These are phyloP conservation scores for Collybia nuda DNA, from an alignment of 768 basidiomycete genomes.

Conservation along the genomic window DNA sequence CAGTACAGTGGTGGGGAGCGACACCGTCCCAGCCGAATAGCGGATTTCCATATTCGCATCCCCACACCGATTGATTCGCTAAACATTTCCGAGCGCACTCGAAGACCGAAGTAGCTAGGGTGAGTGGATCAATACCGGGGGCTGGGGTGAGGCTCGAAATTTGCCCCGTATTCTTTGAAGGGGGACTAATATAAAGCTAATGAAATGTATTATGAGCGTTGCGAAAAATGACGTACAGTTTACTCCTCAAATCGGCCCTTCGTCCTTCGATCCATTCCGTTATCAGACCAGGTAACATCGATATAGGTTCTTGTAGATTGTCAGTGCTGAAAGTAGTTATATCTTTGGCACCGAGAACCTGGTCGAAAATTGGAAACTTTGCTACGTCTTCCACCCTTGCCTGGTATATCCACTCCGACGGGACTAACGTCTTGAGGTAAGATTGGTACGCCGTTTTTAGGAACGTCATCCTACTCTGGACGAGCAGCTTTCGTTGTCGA, in stretches of 20 bases:
- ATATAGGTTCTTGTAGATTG: slow-evolving; percentile 3
- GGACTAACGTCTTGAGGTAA: slow-evolving; percentile 18
- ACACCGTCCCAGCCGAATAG: slow-evolving; percentile 11
- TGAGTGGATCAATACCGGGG: slow-evolving; percentile 1
- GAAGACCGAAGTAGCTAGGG: slow-evolving; percentile 13
- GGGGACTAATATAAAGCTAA: too few species aligned
- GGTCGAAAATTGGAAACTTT: background rate
- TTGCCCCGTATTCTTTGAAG: too few species aligned
- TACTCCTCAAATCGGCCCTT: background rate
- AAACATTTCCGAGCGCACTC: slow-evolving; percentile 1
- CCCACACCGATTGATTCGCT: slow-evolving; percentile 1
- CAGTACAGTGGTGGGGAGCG: slow-evolving; percentile 1
- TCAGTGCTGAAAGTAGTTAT: background rate
- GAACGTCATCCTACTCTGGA: slow-evolving; percentile 1
- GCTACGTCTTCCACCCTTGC: slow-evolving; percentile 17
- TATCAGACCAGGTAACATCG: slow-evolving; percentile 2
- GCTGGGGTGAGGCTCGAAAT: background rate
- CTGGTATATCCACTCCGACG: slow-evolving; percentile 22
- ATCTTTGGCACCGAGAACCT: background rate
- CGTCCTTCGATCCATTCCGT: slow-evolving; percentile 1
- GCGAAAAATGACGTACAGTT: too few species aligned
- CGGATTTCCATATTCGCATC: background rate
- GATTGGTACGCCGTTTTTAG: slow-evolving; percentile 13
- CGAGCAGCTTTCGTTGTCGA: slow-evolving; percentile 5
- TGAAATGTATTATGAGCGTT: too few species aligned